Evolutionary conservation across 176 grass and related monocot genomes (phyloP).

Genomic region (Lolium rigidum): DNA sequence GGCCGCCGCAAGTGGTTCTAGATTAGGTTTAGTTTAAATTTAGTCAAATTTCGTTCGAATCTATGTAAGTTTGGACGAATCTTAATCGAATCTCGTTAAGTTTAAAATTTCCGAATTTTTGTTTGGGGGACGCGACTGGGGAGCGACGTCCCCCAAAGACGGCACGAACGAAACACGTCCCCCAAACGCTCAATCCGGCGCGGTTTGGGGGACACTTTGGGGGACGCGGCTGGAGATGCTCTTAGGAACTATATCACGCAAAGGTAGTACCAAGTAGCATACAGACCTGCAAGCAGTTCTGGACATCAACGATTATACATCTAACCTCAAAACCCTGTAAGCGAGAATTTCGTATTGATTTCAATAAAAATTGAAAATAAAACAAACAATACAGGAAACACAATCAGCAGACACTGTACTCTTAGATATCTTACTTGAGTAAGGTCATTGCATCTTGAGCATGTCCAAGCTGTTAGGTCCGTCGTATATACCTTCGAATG

Average conservation of each 20-base stretch:
- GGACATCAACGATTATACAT: slow-evolving; percentile 83
- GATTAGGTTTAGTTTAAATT: too few relatives aligned
- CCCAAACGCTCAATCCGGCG: too few relatives aligned
- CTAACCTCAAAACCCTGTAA: slow-evolving; percentile 85
- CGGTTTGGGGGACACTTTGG: too few relatives aligned
- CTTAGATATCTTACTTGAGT: slow-evolving; percentile 59
- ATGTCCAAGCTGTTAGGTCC: slow-evolving; percentile 83
- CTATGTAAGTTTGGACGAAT: too few relatives aligned
- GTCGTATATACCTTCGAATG: slow-evolving; percentile 61
- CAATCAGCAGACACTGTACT: neutral
- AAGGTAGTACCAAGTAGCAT: slow-evolving; percentile 20
- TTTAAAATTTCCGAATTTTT: too few relatives aligned
- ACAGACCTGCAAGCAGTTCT: slow-evolving; percentile 87
- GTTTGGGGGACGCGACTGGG: too few relatives aligned
- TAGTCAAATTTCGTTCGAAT: too few relatives aligned
- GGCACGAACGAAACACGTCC: too few relatives aligned
- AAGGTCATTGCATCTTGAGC: slow-evolving; percentile 84
- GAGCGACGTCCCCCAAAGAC: too few relatives aligned
- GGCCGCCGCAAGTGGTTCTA: too few relatives aligned
- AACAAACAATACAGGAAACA: slow-evolving; percentile 23
- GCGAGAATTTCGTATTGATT: neutral
- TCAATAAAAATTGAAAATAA: neutral
- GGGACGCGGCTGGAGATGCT: too few relatives aligned
- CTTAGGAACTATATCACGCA: neutral
- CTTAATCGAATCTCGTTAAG: too few relatives aligned